phyloP scores from a whole-genome alignment of 2,329 filamentous ascomycete species.

The Corinectria fuckeliana region DNA sequence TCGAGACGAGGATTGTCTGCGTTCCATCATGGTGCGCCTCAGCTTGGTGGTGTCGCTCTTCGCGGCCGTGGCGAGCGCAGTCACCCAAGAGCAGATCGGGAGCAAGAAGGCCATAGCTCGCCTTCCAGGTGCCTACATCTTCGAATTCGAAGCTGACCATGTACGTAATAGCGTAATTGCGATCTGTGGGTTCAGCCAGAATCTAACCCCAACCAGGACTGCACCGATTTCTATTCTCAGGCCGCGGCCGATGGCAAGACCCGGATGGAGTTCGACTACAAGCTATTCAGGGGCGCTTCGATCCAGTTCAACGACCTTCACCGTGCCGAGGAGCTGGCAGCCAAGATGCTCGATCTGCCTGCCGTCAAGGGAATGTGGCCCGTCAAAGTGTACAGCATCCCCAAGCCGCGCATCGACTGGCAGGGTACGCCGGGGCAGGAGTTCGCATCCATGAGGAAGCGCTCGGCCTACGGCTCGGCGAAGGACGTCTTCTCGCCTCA shows the following conservation, averaged over 20 bases:
- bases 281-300: conserved; percentile 61
- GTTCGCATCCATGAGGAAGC: conserved; percentile 27
- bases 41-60: conserved; percentile 45
- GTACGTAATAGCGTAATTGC: conserved; percentile 41
- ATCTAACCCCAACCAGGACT: conserved; percentile 43
- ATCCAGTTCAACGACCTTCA: conserved; percentile 57
- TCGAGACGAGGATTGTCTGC: not conserved
- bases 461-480: conserved; percentile 16
- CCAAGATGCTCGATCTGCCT: conserved; percentile 49
- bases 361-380: conserved; percentile 58
- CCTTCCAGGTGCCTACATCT: conserved; percentile 57
- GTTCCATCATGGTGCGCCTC: conserved; percentile 45
- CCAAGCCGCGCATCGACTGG: conserved; percentile 50
- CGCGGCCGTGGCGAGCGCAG: conserved; percentile 41
- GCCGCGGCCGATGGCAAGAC: conserved; percentile 48
- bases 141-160: conserved; percentile 59
- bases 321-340: conserved; percentile 51
- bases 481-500: conserved; percentile 56
- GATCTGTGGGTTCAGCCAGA: not conserved
- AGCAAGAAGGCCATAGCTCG: conserved; percentile 31
- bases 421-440: conserved; percentile 43
- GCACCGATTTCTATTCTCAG: conserved; percentile 47
- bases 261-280: conserved; percentile 56
- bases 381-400: conserved; percentile 53
- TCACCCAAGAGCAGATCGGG: conserved; percentile 33